These are phyloP conservation scores for Metschnikowia borealis DNA, from an alignment of 805 yeast genomes.

Conservation along the genomic window DNA sequence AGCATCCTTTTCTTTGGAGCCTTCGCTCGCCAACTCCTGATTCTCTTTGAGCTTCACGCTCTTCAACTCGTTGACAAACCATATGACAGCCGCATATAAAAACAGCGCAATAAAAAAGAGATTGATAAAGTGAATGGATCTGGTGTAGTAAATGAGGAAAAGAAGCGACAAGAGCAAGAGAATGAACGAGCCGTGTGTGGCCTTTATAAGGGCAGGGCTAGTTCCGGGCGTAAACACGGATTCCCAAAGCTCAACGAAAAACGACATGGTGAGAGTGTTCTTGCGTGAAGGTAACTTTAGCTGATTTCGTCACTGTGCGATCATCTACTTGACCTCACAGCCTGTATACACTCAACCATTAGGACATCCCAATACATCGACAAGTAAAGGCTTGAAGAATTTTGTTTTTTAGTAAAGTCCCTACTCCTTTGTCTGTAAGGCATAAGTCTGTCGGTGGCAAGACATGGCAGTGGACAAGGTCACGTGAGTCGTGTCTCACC, in stretches of 20 bases:
- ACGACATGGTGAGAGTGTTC: slow-evolving; percentile 25
- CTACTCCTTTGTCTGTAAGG: background rate
- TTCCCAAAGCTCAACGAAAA: slow-evolving; percentile 75
- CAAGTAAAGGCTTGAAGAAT: background rate
- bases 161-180: slow-evolving; percentile 55
- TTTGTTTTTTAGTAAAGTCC: background rate
- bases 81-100: slow-evolving; percentile 76
- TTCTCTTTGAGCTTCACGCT: slow-evolving; percentile 44
- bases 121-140: slow-evolving; percentile 63
- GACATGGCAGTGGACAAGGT: background rate
- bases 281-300: background rate
- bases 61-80: slow-evolving; percentile 78
- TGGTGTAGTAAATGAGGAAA: slow-evolving; percentile 55
- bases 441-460: background rate
- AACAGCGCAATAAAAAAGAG: slow-evolving; percentile 53
- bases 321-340: background rate
- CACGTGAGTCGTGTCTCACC: slow-evolving; percentile 15
- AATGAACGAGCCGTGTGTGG: slow-evolving; percentile 81
- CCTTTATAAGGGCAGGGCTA: slow-evolving; percentile 80
- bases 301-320: background rate
- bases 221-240: slow-evolving; percentile 92
- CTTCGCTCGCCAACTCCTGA: slow-evolving; percentile 34
- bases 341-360: background rate
- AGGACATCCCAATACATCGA: background rate
- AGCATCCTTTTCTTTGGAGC: background rate